phyloP scores from a whole-genome alignment of 768 basidiomycete genomes.

The Boletus edulis region DNA sequence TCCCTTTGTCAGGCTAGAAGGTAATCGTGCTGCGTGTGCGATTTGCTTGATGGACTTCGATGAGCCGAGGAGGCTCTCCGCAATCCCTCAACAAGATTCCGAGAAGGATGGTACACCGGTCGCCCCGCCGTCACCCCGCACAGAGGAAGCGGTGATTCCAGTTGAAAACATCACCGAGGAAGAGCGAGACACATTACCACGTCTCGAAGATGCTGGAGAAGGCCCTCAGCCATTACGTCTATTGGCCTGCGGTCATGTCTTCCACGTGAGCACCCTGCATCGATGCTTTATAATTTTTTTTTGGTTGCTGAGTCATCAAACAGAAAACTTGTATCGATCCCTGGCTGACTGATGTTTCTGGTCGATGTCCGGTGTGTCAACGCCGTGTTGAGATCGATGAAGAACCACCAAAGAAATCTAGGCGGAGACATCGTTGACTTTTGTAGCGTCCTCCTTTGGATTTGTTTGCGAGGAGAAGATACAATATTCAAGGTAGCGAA shows the following conservation, averaged over 20 bases:
- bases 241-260: slow-evolving; percentile 81
- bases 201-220: slow-evolving; percentile 69
- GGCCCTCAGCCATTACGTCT: slow-evolving; percentile 76
- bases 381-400: slow-evolving; percentile 57
- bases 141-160: slow-evolving; percentile 28
- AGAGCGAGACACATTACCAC: slow-evolving; percentile 41
- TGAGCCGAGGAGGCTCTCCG: slow-evolving; percentile 50
- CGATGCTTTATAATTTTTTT: background rate
- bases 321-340: slow-evolving; percentile 89
- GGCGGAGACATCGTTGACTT: slow-evolving; percentile 23
- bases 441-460: slow-evolving; percentile 1
- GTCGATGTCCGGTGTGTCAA: slow-evolving; percentile 87
- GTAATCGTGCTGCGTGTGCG: slow-evolving; percentile 80
- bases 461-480: slow-evolving; percentile 14
- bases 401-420: slow-evolving; percentile 33
- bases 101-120: slow-evolving; percentile 16
- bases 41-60: slow-evolving; percentile 86
- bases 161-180: slow-evolving; percentile 40
- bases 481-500: slow-evolving; percentile 27
- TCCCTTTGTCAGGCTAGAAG: slow-evolving; percentile 80
- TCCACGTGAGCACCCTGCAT: slow-evolving; percentile 70
- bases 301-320: slow-evolving; percentile 1
- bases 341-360: slow-evolving; percentile 83
- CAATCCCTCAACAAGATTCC: slow-evolving; percentile 27
- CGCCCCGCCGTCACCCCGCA: slow-evolving; percentile 8